Evolutionary conservation across 345 rosid genomes (phyloP).

Genomic region (Corchorus capsularis): DNA sequence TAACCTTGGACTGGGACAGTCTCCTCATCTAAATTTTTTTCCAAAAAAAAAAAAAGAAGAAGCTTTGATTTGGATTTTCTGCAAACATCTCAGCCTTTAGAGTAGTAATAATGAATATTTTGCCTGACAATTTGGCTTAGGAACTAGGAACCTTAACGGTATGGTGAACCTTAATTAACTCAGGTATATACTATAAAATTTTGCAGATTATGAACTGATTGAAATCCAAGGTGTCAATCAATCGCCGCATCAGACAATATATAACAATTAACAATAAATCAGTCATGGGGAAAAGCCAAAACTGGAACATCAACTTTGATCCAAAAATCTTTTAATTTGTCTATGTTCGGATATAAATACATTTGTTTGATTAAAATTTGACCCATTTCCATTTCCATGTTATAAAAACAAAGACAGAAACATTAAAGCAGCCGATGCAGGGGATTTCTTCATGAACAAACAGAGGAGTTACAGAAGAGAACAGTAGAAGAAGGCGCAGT

Average conservation of each 20-base stretch:
- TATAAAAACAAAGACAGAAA: no score
- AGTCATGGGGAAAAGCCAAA: neutral
- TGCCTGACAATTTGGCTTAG: neutral
- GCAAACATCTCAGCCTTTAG: neutral
- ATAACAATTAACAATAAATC: neutral
- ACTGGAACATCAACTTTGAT: neutral
- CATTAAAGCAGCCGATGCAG: no score
- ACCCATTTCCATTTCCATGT: neutral
- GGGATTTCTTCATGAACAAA: neutral
- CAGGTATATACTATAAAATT: neutral
- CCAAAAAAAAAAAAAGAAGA: no score
- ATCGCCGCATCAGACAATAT: neutral
- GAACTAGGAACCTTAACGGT: neutral
- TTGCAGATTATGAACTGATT: neutral
- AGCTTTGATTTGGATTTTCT: neutral
- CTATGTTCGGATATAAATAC: no score
- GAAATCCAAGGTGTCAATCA: neutral
- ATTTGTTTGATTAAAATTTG: slow-evolving; percentile 1
- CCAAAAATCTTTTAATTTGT: no score
- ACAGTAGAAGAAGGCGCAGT: neutral
- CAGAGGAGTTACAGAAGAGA: no score
- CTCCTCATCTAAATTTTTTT: no score
- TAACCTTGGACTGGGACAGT: no score
- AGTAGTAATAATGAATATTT: neutral
- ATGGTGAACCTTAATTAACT: neutral